Evolutionary conservation across 2,329 filamentous ascomycete genomes (phyloP).

Genomic region (Cercospora zeae-maydis): DNA sequence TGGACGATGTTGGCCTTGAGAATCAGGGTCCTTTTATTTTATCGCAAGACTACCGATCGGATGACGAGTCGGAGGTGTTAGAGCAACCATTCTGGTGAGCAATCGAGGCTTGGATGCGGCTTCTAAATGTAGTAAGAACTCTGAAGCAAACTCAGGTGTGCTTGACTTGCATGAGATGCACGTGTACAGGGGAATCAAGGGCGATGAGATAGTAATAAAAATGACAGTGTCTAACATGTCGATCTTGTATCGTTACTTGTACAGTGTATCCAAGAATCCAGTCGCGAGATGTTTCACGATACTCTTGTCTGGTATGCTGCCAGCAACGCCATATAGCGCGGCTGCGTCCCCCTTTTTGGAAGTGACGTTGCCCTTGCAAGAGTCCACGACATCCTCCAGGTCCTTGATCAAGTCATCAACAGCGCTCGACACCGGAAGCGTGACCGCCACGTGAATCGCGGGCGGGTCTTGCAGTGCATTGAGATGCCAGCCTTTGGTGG

Average conservation of each 20-base stretch:
- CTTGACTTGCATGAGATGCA: neutral
- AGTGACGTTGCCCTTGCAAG: slow-evolving; percentile 70
- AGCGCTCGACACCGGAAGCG: slow-evolving; percentile 75
- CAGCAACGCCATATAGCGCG: slow-evolving; percentile 90
- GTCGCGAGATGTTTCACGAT: slow-evolving; percentile 86
- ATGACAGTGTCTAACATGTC: neutral
- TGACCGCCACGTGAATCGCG: slow-evolving; percentile 91
- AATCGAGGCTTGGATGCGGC: neutral
- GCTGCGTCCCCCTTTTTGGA: slow-evolving; percentile 71
- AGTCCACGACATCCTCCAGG: slow-evolving; percentile 57
- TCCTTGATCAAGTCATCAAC: slow-evolving; percentile 77
- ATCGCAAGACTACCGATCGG: neutral
- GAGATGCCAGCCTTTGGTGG: slow-evolving; percentile 82
- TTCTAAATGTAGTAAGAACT: neutral
- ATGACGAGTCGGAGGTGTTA: slow-evolving; percentile 4
- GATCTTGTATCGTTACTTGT: slow-evolving; percentile 5
- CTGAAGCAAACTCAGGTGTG: neutral
- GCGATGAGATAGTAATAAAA: neutral
- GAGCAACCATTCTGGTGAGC: slow-evolving; percentile 14
- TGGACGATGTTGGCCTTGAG: slow-evolving; percentile 19
- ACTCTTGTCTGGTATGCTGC: slow-evolving; percentile 91
- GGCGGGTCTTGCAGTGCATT: slow-evolving; percentile 90
- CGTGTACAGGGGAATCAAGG: neutral
- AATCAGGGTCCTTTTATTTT: slow-evolving; percentile 16
- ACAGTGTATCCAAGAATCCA: slow-evolving; percentile 83